Percentiles rank a stretch among this genome's conserved stretches.
phyloP scores from a whole-genome alignment of 768 basidiomycete species.

The Mycena galopus region DNA sequence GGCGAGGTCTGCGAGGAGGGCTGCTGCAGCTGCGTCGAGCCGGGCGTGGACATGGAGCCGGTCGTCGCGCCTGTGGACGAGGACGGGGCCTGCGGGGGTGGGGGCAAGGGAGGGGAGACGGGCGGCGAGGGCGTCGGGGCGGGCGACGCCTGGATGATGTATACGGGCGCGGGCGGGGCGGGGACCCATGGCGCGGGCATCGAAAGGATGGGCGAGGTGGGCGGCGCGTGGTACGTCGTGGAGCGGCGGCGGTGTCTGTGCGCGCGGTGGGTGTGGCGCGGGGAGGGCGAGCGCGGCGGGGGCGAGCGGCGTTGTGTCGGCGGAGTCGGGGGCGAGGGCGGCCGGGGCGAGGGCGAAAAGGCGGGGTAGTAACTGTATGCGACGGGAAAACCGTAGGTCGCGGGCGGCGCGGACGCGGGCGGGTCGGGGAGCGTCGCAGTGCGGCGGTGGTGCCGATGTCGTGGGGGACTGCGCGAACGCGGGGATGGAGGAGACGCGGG shows the following conservation, averaged over 20 bases:
- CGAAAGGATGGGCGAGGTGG: not conserved
- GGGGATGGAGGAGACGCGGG: not conserved
- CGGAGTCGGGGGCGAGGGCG: not conserved
- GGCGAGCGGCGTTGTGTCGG: not conserved
- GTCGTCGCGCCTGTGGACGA: not conserved
- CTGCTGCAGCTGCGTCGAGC: too few relatives aligned
- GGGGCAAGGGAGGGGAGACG: not conserved
- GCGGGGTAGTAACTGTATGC: slow-evolving; percentile 26
- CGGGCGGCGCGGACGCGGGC: not conserved
- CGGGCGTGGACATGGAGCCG: too few relatives aligned
- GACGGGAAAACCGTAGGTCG: not conserved
- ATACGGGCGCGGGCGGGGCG: slow-evolving; percentile 27
- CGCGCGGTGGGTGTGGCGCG: not conserved
- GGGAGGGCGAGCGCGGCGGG: not conserved
- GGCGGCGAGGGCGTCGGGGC: not conserved
- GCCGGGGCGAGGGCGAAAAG: slow-evolving; percentile 16
- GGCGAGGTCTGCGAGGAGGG: not conserved
- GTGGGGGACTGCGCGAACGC: not conserved
- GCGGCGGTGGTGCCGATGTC: slow-evolving; percentile 15
- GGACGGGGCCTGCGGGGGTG: not conserved
- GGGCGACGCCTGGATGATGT: slow-evolving; percentile 32
- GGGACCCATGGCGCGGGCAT: slow-evolving; percentile 11
- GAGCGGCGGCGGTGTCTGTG: slow-evolving; percentile 30
- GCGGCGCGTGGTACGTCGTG: slow-evolving; percentile 13
- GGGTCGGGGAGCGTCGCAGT: not conserved